These are phyloP conservation scores for Lagenidium giganteum DNA, from an alignment of 352 stramenopile genomes.

Conservation along the genomic window DNA sequence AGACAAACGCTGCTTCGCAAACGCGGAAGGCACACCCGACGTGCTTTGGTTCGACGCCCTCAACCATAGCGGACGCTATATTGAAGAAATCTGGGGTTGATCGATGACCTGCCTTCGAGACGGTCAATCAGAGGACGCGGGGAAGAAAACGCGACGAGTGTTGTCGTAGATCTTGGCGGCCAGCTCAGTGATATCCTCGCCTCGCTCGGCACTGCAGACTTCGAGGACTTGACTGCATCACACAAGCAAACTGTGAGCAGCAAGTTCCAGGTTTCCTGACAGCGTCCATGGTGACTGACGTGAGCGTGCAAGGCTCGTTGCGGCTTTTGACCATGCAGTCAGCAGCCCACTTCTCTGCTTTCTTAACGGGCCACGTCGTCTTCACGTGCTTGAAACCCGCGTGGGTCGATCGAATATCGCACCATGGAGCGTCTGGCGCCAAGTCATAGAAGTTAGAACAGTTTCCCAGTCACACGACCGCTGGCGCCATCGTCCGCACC, in stretches of 20 bases:
- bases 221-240: constrained; percentile 73
- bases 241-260: neutral
- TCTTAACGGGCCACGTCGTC: constrained; percentile 87
- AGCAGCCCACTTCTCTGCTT: constrained; percentile 91
- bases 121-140: neutral
- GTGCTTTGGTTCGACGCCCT: constrained; percentile 1
- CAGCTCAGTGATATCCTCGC: constrained; percentile 39
- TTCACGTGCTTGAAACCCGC: constrained; percentile 85
- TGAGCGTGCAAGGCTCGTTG: constrained; percentile 94
- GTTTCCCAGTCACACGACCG: neutral
- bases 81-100: constrained; percentile 16
- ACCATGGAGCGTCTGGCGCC: constrained; percentile 92
- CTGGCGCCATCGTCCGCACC: constrained; percentile 23
- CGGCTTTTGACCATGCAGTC: constrained; percentile 91
- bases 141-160: constrained; percentile 67
- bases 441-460: neutral
- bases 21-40: too few relatives aligned
- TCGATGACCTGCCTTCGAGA: neutral
- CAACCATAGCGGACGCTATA: neutral
- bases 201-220: constrained; percentile 64
- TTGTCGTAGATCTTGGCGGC: constrained; percentile 48
- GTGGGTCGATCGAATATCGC: constrained; percentile 94
- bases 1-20: constrained; percentile 14
- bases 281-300: constrained; percentile 75
- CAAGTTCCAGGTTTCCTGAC: too few relatives aligned